Evolutionary conservation across 306 rosid species (phyloP), one percentile per base, ranked within the genome.

Genomic region (Cucumis melo): DNA sequence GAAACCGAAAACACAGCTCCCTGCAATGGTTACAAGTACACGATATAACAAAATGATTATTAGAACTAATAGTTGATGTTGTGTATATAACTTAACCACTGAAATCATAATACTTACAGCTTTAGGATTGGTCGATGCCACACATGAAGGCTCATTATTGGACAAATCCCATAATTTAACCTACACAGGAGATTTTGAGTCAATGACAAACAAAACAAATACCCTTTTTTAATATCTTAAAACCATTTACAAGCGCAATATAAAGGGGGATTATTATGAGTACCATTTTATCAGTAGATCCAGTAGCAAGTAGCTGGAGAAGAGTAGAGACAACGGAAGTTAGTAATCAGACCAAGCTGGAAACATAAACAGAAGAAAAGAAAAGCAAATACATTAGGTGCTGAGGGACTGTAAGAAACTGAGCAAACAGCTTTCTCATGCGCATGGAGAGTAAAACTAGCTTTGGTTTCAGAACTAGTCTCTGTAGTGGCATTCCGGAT

Each of bases 271-370:
- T 32, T 2, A 71, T 7, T 39, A 48, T 29, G 61, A 24, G 68
- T 88, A 93, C 96, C 96, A 82, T 87, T 87, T 92, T 90, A 78
- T 94, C 99, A 46, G 77, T 78, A 29, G 99, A 94, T 83, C 95
- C 96, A 58, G 97, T 94, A 44, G 99, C 92, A 75, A 94, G 91
- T 80, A 94, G 84, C 98, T 91, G 94, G 60, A 72, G 60, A 72
- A 70, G 56, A 10, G 21, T 72, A 82, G 75, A 44, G 63, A 77
- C 58, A 46, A 76, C 46, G 56, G 77, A 80, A 72, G 67, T 82
- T 44, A 55, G 78, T 58, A 57, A 82, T 19, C 53, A 3, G 41
- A 41, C 72, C 80, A 70, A 63, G 50, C 34, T 73, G 46, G 78
- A 32, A 51, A 34, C 17, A 67, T 21, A 71, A 23, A 24, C 11